phyloP scores from a whole-genome alignment of 805 yeast genomes.

The Pachysolen tannophilus region DNA sequence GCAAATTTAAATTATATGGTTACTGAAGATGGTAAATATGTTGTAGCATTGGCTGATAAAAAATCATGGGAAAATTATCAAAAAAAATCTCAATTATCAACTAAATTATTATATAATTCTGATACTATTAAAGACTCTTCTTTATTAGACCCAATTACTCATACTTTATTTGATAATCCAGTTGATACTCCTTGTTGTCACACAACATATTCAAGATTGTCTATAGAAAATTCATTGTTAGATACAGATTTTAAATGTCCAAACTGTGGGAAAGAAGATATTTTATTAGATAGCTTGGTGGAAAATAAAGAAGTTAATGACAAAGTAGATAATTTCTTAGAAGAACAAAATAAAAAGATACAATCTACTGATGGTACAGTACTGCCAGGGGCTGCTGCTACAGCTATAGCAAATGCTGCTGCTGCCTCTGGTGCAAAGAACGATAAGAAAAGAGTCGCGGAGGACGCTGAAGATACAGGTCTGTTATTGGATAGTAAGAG shows the following conservation, averaged over 20 bases:
- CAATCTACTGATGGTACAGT: no score
- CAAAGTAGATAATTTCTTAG: conserved; percentile 44
- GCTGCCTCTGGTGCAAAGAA: neutral
- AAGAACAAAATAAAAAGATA: conserved; percentile 19
- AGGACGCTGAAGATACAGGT: neutral
- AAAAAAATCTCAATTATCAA: conserved; percentile 41
- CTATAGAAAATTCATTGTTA: conserved; percentile 59
- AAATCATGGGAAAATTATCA: conserved; percentile 87
- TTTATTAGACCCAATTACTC: conserved; percentile 63
- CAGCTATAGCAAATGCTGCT: neutral
- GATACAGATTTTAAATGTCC: conserved; percentile 91
- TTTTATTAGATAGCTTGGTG: conserved; percentile 64
- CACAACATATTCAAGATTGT: conserved; percentile 46
- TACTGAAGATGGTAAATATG: conserved; percentile 92
- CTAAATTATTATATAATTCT: conserved; percentile 35
- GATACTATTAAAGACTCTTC: conserved; percentile 56
- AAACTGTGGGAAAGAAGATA: conserved; percentile 66
- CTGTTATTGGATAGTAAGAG: neutral
- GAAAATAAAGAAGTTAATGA: conserved; percentile 52
- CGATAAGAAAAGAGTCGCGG: neutral
- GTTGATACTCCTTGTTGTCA: conserved; percentile 79
- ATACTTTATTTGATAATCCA: conserved; percentile 59
- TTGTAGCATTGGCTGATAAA: conserved; percentile 90
- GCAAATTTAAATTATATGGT: conserved; percentile 61
- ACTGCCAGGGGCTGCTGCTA: conserved; percentile 3